A percentile compares a stretch with the other conserved stretches of the same genome.
These are phyloP conservation scores for Pichia occidentalis DNA, from an alignment of 805 yeast genomes.

Conservation along the genomic window DNA sequence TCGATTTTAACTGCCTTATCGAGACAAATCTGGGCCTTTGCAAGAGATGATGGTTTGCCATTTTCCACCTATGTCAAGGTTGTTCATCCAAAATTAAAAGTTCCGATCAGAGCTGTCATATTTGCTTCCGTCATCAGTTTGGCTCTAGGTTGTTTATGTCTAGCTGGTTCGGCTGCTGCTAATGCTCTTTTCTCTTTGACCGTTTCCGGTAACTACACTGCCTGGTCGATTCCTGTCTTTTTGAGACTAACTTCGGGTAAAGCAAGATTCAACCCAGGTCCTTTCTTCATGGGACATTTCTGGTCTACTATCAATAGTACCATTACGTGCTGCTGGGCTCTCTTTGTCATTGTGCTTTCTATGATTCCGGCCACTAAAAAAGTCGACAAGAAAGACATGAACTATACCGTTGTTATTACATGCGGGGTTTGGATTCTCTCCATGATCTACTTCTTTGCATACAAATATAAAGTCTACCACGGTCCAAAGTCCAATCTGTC, in stretches of 20 bases:
- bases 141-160: constrained; percentile 48
- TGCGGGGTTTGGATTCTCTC: constrained; percentile 36
- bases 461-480: constrained; percentile 22
- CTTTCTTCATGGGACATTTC: constrained; percentile 52
- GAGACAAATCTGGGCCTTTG: constrained; percentile 69
- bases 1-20: constrained; percentile 58
- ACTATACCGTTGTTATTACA: constrained; percentile 61
- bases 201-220: constrained; percentile 54
- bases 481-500: constrained; percentile 27
- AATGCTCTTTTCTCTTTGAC: constrained; percentile 61
- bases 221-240: constrained; percentile 58
- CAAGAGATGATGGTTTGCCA: constrained; percentile 73
- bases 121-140: constrained; percentile 47
- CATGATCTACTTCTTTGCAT: constrained; percentile 19
- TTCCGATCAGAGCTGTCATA: constrained; percentile 59
- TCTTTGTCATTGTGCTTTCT: constrained; percentile 46
- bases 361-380: constrained; percentile 50
- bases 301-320: constrained; percentile 39
- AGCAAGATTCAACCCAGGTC: constrained; percentile 54
- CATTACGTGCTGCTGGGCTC: constrained; percentile 43
- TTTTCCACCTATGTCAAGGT: constrained; percentile 47
- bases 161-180: constrained; percentile 56
- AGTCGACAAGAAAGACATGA: constrained; percentile 48
- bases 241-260: constrained; percentile 45
- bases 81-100: constrained; percentile 49